These are phyloP conservation scores for Mesembryanthemum crystallinum DNA, from an alignment of 148 eudicot genomes.

Conservation along the genomic window DNA sequence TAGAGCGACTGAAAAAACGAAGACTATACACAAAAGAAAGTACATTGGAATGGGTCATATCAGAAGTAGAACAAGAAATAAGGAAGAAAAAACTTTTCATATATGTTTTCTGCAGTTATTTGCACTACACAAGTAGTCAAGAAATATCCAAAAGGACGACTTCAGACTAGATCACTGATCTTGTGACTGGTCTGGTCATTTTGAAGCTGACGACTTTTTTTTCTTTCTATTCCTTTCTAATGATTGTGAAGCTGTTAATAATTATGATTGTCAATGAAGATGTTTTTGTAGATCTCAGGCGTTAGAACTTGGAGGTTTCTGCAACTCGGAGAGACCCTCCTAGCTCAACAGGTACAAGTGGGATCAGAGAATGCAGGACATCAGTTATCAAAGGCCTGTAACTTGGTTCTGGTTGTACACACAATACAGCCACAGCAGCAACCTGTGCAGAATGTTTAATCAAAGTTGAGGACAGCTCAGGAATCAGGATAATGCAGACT, in stretches of 20 bases:
- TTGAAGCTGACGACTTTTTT: background rate
- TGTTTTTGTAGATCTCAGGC: background rate
- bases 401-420: conserved; percentile 84
- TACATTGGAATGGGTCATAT: no score
- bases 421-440: conserved; percentile 82
- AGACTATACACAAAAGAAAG: background rate
- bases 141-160: background rate
- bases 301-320: conserved; percentile 15
- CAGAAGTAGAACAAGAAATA: background rate
- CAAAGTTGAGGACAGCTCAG: background rate
- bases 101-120: background rate
- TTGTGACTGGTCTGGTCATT: background rate
- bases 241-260: background rate
- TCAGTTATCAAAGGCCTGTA: conserved; percentile 84
- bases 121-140: background rate
- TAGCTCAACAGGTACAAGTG: conserved; percentile 70
- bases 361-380: conserved; percentile 79
- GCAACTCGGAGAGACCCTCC: conserved; percentile 61
- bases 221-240: background rate
- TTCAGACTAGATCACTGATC: background rate
- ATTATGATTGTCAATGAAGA: background rate
- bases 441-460: conserved; percentile 40
- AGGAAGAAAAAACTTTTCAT: background rate
- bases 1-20: background rate
- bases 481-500: background rate